Conservation (phyloP, 2,329 filamentous ascomycete species). For the Ophiocordyceps camponoti-floridani region DNA sequence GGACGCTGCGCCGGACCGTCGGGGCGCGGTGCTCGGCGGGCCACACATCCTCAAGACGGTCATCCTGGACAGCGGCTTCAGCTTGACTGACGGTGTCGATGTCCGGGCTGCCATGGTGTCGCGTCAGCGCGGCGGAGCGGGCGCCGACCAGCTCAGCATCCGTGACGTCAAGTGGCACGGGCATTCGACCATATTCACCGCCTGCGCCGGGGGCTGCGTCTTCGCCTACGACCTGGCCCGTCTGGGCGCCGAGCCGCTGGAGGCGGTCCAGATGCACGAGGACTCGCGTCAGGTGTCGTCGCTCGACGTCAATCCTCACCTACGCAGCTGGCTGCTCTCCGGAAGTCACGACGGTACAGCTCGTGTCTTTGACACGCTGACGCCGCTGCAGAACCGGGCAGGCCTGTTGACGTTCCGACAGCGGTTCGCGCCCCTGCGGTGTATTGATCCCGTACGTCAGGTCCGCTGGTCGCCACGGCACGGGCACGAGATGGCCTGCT, state of each 20-base stretch:
- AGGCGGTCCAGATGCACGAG: conserved; percentile 39
- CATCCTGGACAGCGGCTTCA: conserved; percentile 29
- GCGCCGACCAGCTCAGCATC: conserved; percentile 41
- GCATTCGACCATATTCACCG: conserved; percentile 39
- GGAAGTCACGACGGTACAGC: conserved; percentile 47
- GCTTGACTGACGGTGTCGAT: conserved; percentile 37
- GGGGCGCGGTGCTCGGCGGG: conserved; percentile 37
- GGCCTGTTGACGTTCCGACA: conserved; percentile 31
- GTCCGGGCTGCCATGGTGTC: conserved; percentile 36
- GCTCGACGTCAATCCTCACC: conserved; percentile 43
- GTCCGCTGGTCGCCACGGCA: conserved; percentile 48
- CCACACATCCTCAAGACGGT: conserved; percentile 43
- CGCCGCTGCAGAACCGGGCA: conserved; percentile 26
- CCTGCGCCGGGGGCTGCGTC: conserved; percentile 45
- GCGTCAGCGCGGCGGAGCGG: conserved; percentile 16
- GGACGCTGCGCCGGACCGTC: conserved; percentile 38
- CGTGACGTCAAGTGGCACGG: conserved; percentile 42
- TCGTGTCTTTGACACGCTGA: conserved; percentile 40
- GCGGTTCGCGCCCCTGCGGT: conserved; percentile 21
- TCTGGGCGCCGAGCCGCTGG: conserved; percentile 27
- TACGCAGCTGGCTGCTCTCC: conserved; percentile 37
- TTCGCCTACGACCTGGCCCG: conserved; percentile 43
- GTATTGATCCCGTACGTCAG: conserved; percentile 31
- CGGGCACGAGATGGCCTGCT: conserved; percentile 44
- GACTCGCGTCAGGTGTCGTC: conserved; percentile 46